Evolutionary conservation across 192 early-diverging fungal genomes (phyloP).

Genomic region (Dissophora ornata): DNA sequence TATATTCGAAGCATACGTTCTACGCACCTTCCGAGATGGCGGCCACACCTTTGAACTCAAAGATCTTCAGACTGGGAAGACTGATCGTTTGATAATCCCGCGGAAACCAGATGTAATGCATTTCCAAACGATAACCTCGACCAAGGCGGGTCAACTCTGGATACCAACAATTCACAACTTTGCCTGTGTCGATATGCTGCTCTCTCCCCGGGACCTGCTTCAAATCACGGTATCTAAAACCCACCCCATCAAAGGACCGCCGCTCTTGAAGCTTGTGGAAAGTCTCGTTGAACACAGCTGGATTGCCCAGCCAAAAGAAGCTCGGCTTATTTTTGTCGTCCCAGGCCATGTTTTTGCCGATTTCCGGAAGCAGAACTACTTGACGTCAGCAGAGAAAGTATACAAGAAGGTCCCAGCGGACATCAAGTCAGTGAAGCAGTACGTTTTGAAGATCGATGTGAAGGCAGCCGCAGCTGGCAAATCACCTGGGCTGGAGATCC

Average conservation of each 20-base stretch:
- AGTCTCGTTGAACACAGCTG: constrained; percentile 13
- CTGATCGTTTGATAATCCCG: constrained; percentile 2
- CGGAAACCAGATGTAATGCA: not conserved
- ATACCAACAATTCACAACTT: constrained; percentile 27
- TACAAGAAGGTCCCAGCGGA: constrained; percentile 7
- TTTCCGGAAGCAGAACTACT: constrained; percentile 22
- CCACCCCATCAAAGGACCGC: constrained; percentile 25
- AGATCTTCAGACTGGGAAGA: constrained; percentile 5
- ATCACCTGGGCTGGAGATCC: constrained; percentile 9
- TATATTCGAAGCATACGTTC: constrained; percentile 34
- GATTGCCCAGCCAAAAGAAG: not conserved
- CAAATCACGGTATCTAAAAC: constrained; percentile 21
- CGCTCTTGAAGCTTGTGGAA: constrained; percentile 17
- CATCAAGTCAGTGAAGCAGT: constrained; percentile 15
- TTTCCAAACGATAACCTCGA: not conserved
- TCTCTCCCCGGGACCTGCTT: constrained; percentile 13
- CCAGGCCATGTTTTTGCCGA: constrained; percentile 5
- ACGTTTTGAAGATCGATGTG: constrained; percentile 28
- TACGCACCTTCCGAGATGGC: constrained; percentile 22
- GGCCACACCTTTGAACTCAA: constrained; percentile 31
- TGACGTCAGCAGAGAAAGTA: constrained; percentile 12
- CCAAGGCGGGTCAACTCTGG: not conserved
- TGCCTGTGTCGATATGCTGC: constrained; percentile 34
- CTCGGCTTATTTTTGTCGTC: constrained; percentile 28
- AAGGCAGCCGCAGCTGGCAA: constrained; percentile 10